These are phyloP conservation scores for Coemansia sp. DNA, from an alignment of 192 early-diverging fungal species.

Conservation along the genomic window DNA sequence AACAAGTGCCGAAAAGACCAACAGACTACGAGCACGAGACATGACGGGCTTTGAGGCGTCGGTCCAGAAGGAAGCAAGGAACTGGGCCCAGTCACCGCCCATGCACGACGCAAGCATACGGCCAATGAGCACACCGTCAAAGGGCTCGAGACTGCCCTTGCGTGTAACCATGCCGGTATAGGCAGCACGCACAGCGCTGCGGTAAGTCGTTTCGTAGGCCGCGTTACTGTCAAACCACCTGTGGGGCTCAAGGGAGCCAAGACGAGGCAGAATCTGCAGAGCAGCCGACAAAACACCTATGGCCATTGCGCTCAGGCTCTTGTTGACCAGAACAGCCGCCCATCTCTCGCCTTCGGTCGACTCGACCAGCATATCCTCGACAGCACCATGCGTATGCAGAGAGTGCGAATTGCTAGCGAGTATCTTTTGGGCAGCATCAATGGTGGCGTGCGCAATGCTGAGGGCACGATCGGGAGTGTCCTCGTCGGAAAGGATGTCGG, in stretches of 20 bases:
- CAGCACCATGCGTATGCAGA: background rate
- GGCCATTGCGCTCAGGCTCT: constrained; percentile 5
- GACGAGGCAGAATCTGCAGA: constrained; percentile 6
- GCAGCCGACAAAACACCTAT: constrained; percentile 12
- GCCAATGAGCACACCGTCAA: constrained; percentile 28
- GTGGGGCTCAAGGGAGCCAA: constrained; percentile 8
- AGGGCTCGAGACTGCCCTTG: constrained; percentile 5
- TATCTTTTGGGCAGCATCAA: constrained; percentile 9
- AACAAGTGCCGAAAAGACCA: constrained; percentile 55
- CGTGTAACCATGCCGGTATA: constrained; percentile 11
- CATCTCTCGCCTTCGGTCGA: constrained; percentile 8
- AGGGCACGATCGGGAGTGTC: constrained; percentile 4
- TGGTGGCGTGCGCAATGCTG: constrained; percentile 5
- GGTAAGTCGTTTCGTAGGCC: constrained; percentile 7
- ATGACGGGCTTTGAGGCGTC: background rate
- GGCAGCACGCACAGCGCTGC: constrained; percentile 13
- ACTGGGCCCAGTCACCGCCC: constrained; percentile 42
- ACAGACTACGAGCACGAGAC: constrained; percentile 51
- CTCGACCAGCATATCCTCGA: constrained; percentile 2
- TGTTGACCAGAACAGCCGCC: constrained; percentile 15
- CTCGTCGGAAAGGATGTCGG: constrained; percentile 7
- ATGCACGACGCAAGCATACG: constrained; percentile 22
- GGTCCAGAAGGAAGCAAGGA: constrained; percentile 35
- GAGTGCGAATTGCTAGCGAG: background rate
- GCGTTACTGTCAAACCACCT: constrained; percentile 18